phyloP scores from a whole-genome alignment of 2,329 filamentous ascomycete species.

The Aureobasidium pullulans region DNA sequence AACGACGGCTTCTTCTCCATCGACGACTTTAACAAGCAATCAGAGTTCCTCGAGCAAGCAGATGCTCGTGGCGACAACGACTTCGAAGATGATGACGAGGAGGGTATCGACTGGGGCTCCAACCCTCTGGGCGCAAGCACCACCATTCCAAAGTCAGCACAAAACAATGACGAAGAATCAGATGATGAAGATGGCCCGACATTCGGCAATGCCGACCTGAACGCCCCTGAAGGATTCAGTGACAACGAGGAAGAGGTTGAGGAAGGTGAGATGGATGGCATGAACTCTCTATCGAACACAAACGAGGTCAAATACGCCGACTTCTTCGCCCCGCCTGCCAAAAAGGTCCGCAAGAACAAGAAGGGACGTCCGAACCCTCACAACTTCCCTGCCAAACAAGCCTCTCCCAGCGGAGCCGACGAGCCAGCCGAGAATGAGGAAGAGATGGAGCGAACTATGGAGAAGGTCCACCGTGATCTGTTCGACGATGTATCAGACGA shows the following conservation, averaged over 20 bases:
- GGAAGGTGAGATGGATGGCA: constrained; percentile 45
- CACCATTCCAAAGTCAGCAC: constrained; percentile 28
- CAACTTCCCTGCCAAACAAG: constrained; percentile 35
- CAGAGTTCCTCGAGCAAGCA: constrained; percentile 80
- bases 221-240: constrained; percentile 63
- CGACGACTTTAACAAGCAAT: constrained; percentile 92
- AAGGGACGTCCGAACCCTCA: constrained; percentile 49
- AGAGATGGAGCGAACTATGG: constrained; percentile 76
- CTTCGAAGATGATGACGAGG: constrained; percentile 52
- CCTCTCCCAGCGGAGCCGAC: constrained; percentile 30
- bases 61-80: constrained; percentile 72
- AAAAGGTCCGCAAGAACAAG: constrained; percentile 49
- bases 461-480: constrained; percentile 77
- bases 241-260: constrained; percentile 52
- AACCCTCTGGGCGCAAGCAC: constrained; percentile 55
- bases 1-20: constrained; percentile 99
- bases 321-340: constrained; percentile 81
- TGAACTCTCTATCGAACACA: constrained; percentile 60
- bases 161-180: constrained; percentile 29
- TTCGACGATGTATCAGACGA: constrained; percentile 75
- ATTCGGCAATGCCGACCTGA: constrained; percentile 70
- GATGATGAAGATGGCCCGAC: constrained; percentile 66
- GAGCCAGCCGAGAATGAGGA: constrained; percentile 44
- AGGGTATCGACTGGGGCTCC: constrained; percentile 79
- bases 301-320: constrained; percentile 87